Percentiles rank a stretch among this genome's conserved stretches.
phyloP scores from a whole-genome alignment of 306 rosid genomes.

The Clitoria ternatea region DNA sequence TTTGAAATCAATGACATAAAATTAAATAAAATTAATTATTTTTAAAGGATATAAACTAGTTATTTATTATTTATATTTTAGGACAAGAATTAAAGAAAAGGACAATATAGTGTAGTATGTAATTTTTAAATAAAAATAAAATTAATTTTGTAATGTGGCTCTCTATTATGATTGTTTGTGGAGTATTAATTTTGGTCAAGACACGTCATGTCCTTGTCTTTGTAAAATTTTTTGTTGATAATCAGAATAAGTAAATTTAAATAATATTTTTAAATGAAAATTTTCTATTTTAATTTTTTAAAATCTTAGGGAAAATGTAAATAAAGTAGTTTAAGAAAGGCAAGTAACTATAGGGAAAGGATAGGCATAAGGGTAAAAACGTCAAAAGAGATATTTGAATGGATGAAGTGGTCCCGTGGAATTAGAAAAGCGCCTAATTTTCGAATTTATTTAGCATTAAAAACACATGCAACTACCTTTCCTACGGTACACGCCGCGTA shows the following conservation, averaged over 20 bases:
- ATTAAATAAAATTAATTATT: too few species aligned
- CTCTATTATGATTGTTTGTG: neutral
- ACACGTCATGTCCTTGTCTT: neutral
- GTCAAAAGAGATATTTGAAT: slow-evolving; percentile 19
- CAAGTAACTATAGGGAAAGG: neutral
- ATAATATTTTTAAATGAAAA: too few species aligned
- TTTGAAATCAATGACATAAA: too few species aligned
- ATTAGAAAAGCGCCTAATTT: slow-evolving; percentile 13
- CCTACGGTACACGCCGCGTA: slow-evolving; percentile 26
- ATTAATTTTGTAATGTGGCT: too few species aligned
- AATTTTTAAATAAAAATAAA: too few species aligned
- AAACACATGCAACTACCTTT: neutral
- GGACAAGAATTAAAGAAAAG: too few species aligned
- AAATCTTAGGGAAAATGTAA: slow-evolving; percentile 11
- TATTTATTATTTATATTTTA: too few species aligned
- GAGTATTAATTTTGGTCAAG: slow-evolving; percentile 2
- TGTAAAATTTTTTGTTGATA: too few species aligned
- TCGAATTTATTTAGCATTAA: neutral
- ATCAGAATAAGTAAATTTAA: too few species aligned
- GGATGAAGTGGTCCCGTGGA: slow-evolving; percentile 31
- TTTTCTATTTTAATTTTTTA: too few species aligned
- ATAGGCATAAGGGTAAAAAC: slow-evolving; percentile 25
- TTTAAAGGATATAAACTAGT: too few species aligned
- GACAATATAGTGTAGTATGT: too few species aligned
- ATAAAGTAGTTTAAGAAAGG: neutral